A percentile compares a stretch with the other conserved stretches of the same genome.
phyloP scores from a whole-genome alignment of 805 yeast species.

The Torulaspora microellipsoides region DNA sequence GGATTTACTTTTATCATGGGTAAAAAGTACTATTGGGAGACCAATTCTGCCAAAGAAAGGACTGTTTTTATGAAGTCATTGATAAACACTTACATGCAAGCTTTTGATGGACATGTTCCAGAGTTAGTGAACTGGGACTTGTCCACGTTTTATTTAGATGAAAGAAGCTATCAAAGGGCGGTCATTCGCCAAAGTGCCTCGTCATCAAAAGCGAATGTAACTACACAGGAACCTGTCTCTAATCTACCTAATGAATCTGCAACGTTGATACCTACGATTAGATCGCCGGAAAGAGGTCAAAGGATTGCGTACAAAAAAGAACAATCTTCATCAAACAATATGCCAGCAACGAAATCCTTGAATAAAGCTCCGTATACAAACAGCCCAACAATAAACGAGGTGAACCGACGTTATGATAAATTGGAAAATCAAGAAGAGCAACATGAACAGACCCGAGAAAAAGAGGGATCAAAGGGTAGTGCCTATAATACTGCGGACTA shows the following conservation, averaged over 20 bases:
- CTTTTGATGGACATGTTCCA: constrained; percentile 54
- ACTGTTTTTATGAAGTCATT: constrained; percentile 53
- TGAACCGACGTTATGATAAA: constrained; percentile 13
- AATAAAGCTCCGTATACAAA: constrained; percentile 25
- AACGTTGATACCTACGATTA: too few relatives aligned
- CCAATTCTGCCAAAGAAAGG: constrained; percentile 53
- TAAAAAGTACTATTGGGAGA: constrained; percentile 82
- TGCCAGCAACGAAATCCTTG: constrained; percentile 7
- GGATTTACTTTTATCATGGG: constrained; percentile 61
- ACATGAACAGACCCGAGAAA: neutral
- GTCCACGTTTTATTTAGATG: constrained; percentile 38
- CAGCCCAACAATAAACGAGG: constrained; percentile 20
- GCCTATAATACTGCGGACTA: neutral
- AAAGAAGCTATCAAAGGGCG: constrained; percentile 35
- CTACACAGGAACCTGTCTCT: neutral
- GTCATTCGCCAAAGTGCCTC: constrained; percentile 14
- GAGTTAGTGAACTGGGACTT: constrained; percentile 49
- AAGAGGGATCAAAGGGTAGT: too few relatives aligned
- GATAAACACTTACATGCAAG: constrained; percentile 49
- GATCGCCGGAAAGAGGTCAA: too few relatives aligned
- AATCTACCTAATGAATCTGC: too few relatives aligned
- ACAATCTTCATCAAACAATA: too few relatives aligned
- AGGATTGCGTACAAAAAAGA: too few relatives aligned
- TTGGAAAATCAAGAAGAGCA: neutral
- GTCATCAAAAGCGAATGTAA: neutral